Evolutionary conservation across 768 basidiomycete species (phyloP), one percentile per base, ranked within the genome.

Genomic region (Leccinum aurantiacum): DNA sequence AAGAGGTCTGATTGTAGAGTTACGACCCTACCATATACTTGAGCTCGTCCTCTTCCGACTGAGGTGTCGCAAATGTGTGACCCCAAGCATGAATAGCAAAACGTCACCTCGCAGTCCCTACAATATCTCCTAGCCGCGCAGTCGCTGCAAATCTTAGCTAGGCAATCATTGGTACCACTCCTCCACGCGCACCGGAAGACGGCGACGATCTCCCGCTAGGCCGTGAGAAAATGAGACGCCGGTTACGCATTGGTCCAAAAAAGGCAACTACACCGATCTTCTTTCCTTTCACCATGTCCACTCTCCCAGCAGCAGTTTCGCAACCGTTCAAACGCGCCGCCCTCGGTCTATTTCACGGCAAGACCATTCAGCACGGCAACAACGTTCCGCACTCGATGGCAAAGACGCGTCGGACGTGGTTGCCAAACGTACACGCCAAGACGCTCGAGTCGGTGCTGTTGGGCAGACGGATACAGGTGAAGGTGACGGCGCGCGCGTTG

Each of bases 321-420:
- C 81, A 84, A 61, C 88, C 90, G 8, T 92, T 93, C 77, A 94
- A 93, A 71, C 88, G 91, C 47, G 77, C 90, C 2, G 86, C 93
- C 65, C 77, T 84, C 3, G 93, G 92, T 57, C 85, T 95, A 2
- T 94, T 90, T 69, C 90, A 93, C 57, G 92, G 92, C 15, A 89
- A 87, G 71, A 84, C 78, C 57, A 91, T 87, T 66, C 87, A 86
- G 67, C 85, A 85, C 64, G 93, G 93, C 25, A 94, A 95, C 79
- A 94, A 88, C 69, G 91, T 95, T 52, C 92, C 93, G 0, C 89
- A 92, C 74, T 94, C 93, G 24, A 88, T 88, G 71, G 83, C 89
- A 71, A 95, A 94, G 78, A 94, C 93, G 27, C 87, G 90, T 53
- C 80, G 93, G 44, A 83, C 88, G 48, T 95, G 93, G 93, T 78